Evolutionary conservation across 345 rosid genomes (phyloP), one percentile per base, ranked within the genome.

Genomic region (Atalantia buxifolia): DNA sequence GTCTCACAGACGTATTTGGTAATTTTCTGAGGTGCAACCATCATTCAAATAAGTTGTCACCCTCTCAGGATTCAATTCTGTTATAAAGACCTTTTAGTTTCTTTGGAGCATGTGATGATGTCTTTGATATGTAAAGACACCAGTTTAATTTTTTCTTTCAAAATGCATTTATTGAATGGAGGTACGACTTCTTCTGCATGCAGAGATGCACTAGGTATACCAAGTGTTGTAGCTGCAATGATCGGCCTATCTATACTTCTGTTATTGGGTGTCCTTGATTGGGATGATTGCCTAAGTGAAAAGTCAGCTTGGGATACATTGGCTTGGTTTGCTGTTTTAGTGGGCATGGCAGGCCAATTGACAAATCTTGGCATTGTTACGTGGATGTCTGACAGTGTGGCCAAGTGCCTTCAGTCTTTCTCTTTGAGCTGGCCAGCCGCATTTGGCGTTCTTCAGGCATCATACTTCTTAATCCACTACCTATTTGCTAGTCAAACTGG

Each of bases 251-350:
- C 97, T 14, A 87, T 94, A 72, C 94, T 96, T 57, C 95, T 96
- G 63, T 78, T 90, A 61, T 78, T 92, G 66, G 99, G 99, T 79
- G 98, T 94, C 62, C 97, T 96, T 68, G 92, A 96, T 10, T 96
- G 98, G 99, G 93, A 94, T 63, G 99, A 96, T 76, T 96, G 99
- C 84, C 81, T 96, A 31, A 90, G 94, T 75, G 99, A 96, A 76
- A 92, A 94, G 78, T 94, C 99, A 8, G 98, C 99, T 1, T 96
- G 99, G 98, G 98, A 96, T 88, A 94, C 98, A 6, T 81, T 96
- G 83, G 88, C 94, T 69, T 96, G 99, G 99, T 94, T 94, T 61
- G 93, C 98, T 19, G 93, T 94, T 73, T 85, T 96, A 67, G 98
- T 96, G 48, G 98, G 98, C 68, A 92, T 96, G 99, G 99, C 99